phyloP scores from a whole-genome alignment of 441 rosid species.

The Iberis amara region DNA sequence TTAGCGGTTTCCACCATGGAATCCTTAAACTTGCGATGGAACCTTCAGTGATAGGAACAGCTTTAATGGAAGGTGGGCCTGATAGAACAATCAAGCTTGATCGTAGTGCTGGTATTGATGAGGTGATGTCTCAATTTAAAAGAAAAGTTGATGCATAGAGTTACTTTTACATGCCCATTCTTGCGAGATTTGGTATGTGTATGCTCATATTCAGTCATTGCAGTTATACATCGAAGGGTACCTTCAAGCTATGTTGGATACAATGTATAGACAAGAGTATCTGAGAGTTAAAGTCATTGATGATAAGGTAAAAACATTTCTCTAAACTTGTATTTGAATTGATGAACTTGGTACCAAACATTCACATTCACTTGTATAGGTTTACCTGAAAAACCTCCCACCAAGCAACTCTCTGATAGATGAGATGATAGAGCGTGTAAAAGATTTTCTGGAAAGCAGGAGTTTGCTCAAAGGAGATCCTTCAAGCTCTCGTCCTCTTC shows the following conservation, averaged over 20 bases:
- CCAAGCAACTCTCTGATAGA: conserved; percentile 81
- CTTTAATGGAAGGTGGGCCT: conserved; percentile 90
- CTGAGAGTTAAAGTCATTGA: conserved; percentile 86
- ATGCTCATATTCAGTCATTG: conserved; percentile 23
- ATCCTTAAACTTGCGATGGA: conserved; percentile 94
- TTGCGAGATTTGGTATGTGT: conserved; percentile 12
- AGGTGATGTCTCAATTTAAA: conserved; percentile 54
- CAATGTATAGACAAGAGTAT: conserved; percentile 85
- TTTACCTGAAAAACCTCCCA: conserved; percentile 78
- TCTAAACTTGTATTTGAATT: background rate
- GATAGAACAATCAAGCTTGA: conserved; percentile 88
- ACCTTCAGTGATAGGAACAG: conserved; percentile 79
- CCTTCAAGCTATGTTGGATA: conserved; percentile 93
- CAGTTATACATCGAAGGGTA: conserved; percentile 94
- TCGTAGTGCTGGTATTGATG: conserved; percentile 79
- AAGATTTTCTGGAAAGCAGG: conserved; percentile 78
- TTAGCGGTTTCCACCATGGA: conserved; percentile 86
- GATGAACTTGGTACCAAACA: conserved; percentile 5
- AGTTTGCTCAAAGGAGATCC: conserved; percentile 87
- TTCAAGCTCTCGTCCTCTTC: conserved; percentile 59
- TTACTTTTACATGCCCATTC: background rate
- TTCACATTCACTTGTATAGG: conserved; percentile 36
- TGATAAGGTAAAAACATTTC: conserved; percentile 58
- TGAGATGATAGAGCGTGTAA: conserved; percentile 87
- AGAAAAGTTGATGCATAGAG: background rate